phyloP scores from a whole-genome alignment of 1,284 basidiomycete species.

The Porphyrellus sp. region DNA sequence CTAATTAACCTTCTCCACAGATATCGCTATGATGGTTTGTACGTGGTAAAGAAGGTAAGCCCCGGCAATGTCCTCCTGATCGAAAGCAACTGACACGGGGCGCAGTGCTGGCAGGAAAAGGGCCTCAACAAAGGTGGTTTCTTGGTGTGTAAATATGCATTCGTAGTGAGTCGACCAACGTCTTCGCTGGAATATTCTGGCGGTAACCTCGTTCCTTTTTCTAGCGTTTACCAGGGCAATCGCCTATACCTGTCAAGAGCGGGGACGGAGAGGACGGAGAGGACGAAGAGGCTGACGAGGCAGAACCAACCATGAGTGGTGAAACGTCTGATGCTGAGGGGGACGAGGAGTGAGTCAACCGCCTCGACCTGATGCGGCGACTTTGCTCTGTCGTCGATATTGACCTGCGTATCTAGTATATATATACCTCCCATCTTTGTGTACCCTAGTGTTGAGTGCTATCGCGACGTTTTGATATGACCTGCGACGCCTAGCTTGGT shows the following conservation, averaged over 20 bases:
- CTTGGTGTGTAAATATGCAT: slow-evolving; percentile 75
- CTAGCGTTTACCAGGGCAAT: slow-evolving; percentile 61
- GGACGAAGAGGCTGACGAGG: slow-evolving; percentile 13
- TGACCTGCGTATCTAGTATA: neutral
- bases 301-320: slow-evolving; percentile 8
- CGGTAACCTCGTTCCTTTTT: neutral
- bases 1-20: slow-evolving; percentile 34
- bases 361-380: neutral
- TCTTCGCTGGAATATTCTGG: neutral
- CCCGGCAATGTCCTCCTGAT: neutral
- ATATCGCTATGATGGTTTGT: slow-evolving; percentile 85
- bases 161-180: slow-evolving; percentile 51
- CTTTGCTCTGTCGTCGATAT: neutral
- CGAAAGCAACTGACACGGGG: neutral
- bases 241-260: slow-evolving; percentile 45
- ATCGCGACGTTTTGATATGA: no score
- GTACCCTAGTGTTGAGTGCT: neutral
- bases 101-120: slow-evolving; percentile 65
- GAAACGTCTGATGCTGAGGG: slow-evolving; percentile 16
- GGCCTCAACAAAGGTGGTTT: slow-evolving; percentile 63
- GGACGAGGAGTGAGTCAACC: neutral
- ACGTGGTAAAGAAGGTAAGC: slow-evolving; percentile 65
- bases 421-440: neutral
- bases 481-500: no score
- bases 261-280: slow-evolving; percentile 20